Base-by-base conservation (phyloP, 805 yeast genomes). In the Ogataea allantospora region DNA sequence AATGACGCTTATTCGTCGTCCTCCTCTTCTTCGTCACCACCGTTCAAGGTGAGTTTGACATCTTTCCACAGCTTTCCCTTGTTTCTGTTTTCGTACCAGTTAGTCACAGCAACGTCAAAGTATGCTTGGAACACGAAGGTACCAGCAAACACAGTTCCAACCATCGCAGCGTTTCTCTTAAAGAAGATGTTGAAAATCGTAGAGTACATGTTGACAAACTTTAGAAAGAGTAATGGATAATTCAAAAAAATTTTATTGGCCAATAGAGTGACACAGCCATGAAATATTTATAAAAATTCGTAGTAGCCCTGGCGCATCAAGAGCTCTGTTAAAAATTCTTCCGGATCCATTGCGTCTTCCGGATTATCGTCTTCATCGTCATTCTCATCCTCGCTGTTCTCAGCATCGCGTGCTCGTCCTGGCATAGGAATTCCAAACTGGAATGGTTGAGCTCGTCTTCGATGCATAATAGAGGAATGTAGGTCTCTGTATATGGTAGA, bases 151-250 rank as follows among this genome's bases (percentile, higher is more conserved):
- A 89, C 72, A 46, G 93, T 71, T 50, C 87, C 86, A 46, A 89
- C 95, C 67, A 75, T 87, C 47, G 83, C 72, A 32, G 97, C 77
- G 79, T 91, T 89, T 77, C 96, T 86, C 77, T 87, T 87, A 77
- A 86, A 81, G 40, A 83, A 54, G 24, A 72, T 65, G 75, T 79
- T 81, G 77, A 77, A 79, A 45, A 80, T 56, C 30, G 77, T 62
- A 29, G 83, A 59, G 52, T 51, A 58, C 42, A 44, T 35, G 40
- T 36, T 36, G 35, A 36, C 31, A 26, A 35, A 35, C 28, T 28
- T 27, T 21, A 21, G 21, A 28, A 30, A 36, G 38, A 28, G 40
- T 36, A 36, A 30, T 36, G 31, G 12, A 25, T 36, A 36, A 36
- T 36, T 47, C 43, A 47, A 35, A 27, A 21, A 30, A 26, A 13